Base-by-base conservation (phyloP, 2,329 filamentous ascomycete genomes). In the Orbilia brochopaga region DNA sequence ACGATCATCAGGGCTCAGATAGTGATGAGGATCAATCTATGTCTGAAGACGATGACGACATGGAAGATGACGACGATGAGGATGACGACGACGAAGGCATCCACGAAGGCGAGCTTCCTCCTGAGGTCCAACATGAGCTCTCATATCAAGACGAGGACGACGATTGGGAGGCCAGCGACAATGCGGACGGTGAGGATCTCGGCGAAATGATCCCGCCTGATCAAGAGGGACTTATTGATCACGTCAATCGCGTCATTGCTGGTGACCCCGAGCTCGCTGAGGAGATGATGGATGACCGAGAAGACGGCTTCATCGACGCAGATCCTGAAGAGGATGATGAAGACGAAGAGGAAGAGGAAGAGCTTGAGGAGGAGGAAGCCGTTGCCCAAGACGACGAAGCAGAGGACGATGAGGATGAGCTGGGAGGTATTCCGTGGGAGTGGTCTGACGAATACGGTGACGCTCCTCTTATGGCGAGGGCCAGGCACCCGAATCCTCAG, bases 1-100 rank as follows among this genome's bases (percentile, higher is more conserved):
- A 90, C 57, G 86, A 85, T 54, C 83, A 86, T 1, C 85, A 86
- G n/a, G 87, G 88, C 6, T 84, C 85, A 1, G 85, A 86, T 37
- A 87, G 87, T 58, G 87, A 85, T 5, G 82, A 84, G 6, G 85
- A 87, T 11, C 86, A 87, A 0, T 85, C 85, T 21, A 81, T 83
- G 27, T 81, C 83, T 5, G 83, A 86, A 2, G 84, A 85, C 2
- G 81, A 80, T 62, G 82, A 81, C 59, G 85, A 48, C 19, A 48
- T 48, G 44, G 44, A 48, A 21, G 44, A 86, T 27, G 85, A 87
- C 24, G 87, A 88, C 35, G 86, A 87, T 10, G 86, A 86, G 32
- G 84, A 83, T 1, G 83, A 85, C 1, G 82, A 83, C 6, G 83
- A 85, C 19, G 83, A 84, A 21, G 85, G 86, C 6, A 59, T 76